Percentiles rank a stretch among this genome's conserved stretches.
Evolutionary conservation across 2,329 filamentous ascomycete species (phyloP).

Genomic region (Parascedosporium putredinis): DNA sequence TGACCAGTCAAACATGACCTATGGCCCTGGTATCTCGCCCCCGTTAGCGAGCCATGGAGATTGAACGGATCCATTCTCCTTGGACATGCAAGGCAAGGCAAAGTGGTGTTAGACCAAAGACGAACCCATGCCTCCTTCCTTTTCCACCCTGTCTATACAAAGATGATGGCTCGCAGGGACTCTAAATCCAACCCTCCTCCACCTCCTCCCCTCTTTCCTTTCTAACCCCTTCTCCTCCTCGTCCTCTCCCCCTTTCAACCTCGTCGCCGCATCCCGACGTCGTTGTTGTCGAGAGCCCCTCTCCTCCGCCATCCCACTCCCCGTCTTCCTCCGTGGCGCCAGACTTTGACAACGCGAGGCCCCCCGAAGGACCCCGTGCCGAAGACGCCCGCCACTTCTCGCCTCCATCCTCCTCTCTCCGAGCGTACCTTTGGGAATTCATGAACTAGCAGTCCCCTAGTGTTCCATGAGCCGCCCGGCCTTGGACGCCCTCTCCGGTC

Average conservation of each 20-base stretch:
- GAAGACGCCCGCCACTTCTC: neutral
- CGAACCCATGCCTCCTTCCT: neutral
- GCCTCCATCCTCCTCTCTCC: neutral
- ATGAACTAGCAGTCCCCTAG: neutral
- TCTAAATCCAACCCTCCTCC: neutral
- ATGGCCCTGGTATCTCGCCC: neutral
- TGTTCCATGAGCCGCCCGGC: neutral
- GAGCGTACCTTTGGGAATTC: neutral
- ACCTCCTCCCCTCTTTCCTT: constrained; percentile 6
- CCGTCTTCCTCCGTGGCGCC: constrained; percentile 1
- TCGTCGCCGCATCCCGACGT: neutral
- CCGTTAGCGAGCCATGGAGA: neutral
- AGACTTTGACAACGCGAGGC: neutral
- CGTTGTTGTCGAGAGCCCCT: neutral
- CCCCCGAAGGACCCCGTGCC: neutral
- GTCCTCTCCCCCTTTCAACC: neutral
- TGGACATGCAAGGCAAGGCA: neutral
- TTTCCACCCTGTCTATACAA: neutral
- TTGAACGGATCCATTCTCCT: neutral
- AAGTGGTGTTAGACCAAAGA: too few relatives aligned
- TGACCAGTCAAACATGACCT: neutral
- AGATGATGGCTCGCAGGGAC: neutral
- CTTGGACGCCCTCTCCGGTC: neutral
- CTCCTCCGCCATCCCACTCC: constrained; percentile 1
- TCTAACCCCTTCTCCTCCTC: neutral